Evolutionary conservation across 2,329 filamentous ascomycete genomes (phyloP).

Genomic region (Lachnellula cervina): DNA sequence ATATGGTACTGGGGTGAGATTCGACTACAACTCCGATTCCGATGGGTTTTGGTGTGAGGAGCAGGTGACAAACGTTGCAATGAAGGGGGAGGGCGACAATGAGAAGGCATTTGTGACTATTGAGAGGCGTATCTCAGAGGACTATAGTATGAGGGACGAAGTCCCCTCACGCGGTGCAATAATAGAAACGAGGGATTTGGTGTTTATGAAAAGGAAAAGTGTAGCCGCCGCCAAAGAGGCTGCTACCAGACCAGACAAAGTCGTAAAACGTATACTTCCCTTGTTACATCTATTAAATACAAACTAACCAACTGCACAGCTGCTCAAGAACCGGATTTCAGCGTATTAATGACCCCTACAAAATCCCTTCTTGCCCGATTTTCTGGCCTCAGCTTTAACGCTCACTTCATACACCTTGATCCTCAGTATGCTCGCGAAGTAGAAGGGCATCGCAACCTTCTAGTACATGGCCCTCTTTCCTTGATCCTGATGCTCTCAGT

Average conservation of each 20-base stretch:
- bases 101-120: constrained; percentile 31
- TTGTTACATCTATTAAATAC: background rate
- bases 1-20: too few relatives aligned
- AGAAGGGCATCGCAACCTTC: constrained; percentile 69
- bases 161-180: constrained; percentile 30
- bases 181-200: constrained; percentile 55
- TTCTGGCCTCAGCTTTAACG: constrained; percentile 87
- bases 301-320: constrained; percentile 15
- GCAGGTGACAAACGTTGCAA: constrained; percentile 39
- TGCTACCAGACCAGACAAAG: constrained; percentile 12
- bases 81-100: constrained; percentile 22
- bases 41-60: constrained; percentile 36
- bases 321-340: constrained; percentile 42
- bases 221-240: constrained; percentile 13
- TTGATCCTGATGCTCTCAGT: constrained; percentile 71
- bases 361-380: constrained; percentile 78
- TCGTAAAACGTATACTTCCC: constrained; percentile 22
- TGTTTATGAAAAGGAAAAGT: constrained; percentile 52
- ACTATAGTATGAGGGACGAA: constrained; percentile 20
- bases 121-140: constrained; percentile 22
- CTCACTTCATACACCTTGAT: constrained; percentile 86
- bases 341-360: constrained; percentile 59
- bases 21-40: constrained; percentile 18
- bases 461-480: constrained; percentile 84
- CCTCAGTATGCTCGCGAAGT: constrained; percentile 59